Base-by-base conservation (phyloP, 148 eudicot species). In the Rhododendron kiyosumense region DNA sequence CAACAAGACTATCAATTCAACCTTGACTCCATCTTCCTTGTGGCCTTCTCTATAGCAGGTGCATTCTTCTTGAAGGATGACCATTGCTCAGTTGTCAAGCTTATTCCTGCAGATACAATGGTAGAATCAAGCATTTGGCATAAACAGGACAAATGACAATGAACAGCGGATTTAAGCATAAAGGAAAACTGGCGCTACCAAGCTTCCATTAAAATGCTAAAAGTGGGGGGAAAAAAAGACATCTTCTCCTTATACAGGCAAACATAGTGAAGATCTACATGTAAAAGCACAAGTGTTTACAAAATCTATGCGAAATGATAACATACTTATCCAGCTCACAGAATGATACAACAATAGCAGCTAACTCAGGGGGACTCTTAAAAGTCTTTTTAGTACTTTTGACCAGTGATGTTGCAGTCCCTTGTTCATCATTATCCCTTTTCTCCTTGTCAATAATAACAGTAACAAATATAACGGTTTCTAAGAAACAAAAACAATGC, bases 1-100 rank as follows among this genome's bases (percentile, higher is more conserved):
- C 45, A 5, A 83, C 12, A 32, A 2, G 6, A 46, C 46, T n/a
- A 22, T 85, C 81, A 89, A 49, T 82, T 32, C 78, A 81, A 84
- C 86, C 91, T 85, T 28, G 90, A 83, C 59, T 93, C 92, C 95
- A 96, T 92, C 88, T 92, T 93, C 89, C 78, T 83, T 86, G 95
- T 95, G 81, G 99, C 99, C 85, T 95, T 87, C 88, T 96, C 97
- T 77, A 96, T 94, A 63, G 89, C 95, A 83, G 99, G 94, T 76
- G 93, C 89, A 82, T 90, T 94, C 91, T 95, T 93, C 84, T 83
- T 90, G 89, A 96, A 94, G 46, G 92, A 7, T 17, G 94, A 85
- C 99, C 99, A 96, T 86, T 96, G 99, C 80, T 94, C 98, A 32
- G 95, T 79, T 6, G 97, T 91, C 92, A 96, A 91, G 93, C 97